Base-by-base conservation (phyloP, 306 rosid species). In the Alnus glutinosa region DNA sequence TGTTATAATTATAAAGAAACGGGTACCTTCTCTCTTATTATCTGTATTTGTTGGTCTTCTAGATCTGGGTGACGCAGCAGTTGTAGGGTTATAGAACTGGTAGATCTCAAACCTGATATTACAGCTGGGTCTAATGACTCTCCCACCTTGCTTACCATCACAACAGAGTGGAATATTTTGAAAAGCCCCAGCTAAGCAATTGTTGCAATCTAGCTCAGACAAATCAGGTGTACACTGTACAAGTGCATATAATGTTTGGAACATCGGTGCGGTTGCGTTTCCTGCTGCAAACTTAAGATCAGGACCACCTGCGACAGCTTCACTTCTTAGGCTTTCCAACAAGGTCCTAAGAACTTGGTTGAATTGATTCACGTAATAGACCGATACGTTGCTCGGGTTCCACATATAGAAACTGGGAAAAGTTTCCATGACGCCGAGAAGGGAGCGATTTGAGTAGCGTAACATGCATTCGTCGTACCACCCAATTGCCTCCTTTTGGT, bases 401-500 rank as follows among this genome's bases (percentile, higher is more conserved):
- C 12, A 18, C 11, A 58, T 0, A 37, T 0, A 47, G 48, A 49
- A 49, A 0, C 28, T 0, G 44, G 85, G 90, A 9, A 0, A 7
- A 16, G 66, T n/a, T 71, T 87, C 83, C 83, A 15, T 2, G 2
- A 51, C 30, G 2, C 34, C 63, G 9, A 77, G 71, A 48, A 85
- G 57, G 23, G 81, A 55, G 15, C 82, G 73, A 76, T 70, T 83
- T 6, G 92, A 89, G 80, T 82, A 89, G 54, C 82, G 88, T 6
- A 89, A 34, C 79, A 71, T 69, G 77, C 91, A 89, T 6, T 39
- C 4, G 28, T 84, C 87, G 59, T 84, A 78, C 87, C 85, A 34
- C 28, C 78, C 82, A 14, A 87, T 61, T 7, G 93, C 88, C 54
- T 85, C 93, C 55, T 81, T 89, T 80, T 85, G 90, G 42, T 83